Evolutionary conservation across 306 rosid genomes (phyloP).

Genomic region (Cyclanthera cordifolia): DNA sequence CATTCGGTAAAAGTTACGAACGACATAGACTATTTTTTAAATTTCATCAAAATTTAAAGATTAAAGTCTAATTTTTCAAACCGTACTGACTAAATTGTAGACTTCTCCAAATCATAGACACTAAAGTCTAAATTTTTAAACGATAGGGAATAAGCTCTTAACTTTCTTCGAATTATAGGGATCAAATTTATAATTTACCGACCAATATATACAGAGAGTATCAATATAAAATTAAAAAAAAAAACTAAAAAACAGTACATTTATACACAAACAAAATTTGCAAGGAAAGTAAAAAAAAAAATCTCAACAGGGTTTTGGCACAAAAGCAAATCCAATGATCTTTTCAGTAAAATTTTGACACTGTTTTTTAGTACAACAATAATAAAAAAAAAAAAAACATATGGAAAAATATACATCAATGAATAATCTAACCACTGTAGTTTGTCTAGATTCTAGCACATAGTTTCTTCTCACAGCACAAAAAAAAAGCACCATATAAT

Average conservation of each 20-base stretch:
- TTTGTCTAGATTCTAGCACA: background rate
- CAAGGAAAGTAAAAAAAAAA: background rate
- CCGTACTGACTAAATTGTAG: too few species aligned
- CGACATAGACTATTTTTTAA: too few species aligned
- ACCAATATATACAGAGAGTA: too few species aligned
- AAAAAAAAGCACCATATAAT: background rate
- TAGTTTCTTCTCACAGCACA: background rate
- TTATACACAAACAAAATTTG: background rate
- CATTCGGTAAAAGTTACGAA: too few species aligned
- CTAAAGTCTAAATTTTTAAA: too few species aligned
- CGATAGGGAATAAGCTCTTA: too few species aligned
- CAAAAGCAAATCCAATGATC: background rate
- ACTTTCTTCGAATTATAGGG: too few species aligned
- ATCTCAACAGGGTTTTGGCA: background rate
- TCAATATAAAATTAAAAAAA: too few species aligned
- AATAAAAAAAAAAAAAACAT: background rate
- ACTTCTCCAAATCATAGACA: too few species aligned
- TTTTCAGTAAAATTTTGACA: background rate
- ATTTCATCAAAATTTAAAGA: too few species aligned
- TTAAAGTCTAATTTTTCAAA: too few species aligned
- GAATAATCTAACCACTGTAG: background rate
- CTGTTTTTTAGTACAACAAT: constrained; percentile 1
- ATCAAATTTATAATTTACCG: too few species aligned
- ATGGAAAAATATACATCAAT: background rate
- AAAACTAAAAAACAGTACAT: background rate